Evolutionary conservation across 495 filamentous ascomycete genomes (phyloP), one percentile per base, ranked within the genome.

Genomic region (Staphylotrichum tortipilum): DNA sequence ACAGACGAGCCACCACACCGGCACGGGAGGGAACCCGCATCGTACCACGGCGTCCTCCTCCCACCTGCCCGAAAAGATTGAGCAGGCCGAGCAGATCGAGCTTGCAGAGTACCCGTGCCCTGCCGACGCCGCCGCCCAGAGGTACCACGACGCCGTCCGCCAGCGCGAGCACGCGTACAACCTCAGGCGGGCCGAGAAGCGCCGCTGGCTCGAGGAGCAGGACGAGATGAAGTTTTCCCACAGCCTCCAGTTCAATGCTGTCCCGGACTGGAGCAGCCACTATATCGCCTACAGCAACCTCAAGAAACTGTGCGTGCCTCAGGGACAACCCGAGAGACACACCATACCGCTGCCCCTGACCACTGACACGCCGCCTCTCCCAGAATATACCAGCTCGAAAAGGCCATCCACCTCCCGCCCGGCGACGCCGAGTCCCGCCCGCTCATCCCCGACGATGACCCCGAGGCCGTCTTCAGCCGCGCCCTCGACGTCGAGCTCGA

Each of bases 201-300:
- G 68, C 56, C 58, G 67, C 42, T 72, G 76, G 71, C 75, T 83
- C 36, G 75, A 78, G 51, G 66, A 79, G 62, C 78, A 71, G 45
- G 80, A 82, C 83, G 88, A 89, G 55, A 99, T 99, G 92, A 97
- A 96, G 80, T 99, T 99, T 76, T 96, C 92, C 42, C 92, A 97
- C 64, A 97, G 94, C 69, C 82, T 99, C 56, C 92, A 99, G 72
- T 99, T 99, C 71, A 99, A 99, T 70, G 89, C 92, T 48, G 94
- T 99, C 49, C 92, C 94, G 18, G 92, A 99, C 64, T 99, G 92
- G 92, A 96, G 89, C 71, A 86, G 82, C 53, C 80, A 95, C 67
- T 99, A 99, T 66, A 92, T 99, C 58, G 83, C 89, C 47, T 99
- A 99, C 68, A 94, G 88, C 65, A 97, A 95, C 60, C 79, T 97